These are phyloP conservation scores for Solanum peruvianum DNA, from an alignment of 257 asterid genomes.

Conservation along the genomic window DNA sequence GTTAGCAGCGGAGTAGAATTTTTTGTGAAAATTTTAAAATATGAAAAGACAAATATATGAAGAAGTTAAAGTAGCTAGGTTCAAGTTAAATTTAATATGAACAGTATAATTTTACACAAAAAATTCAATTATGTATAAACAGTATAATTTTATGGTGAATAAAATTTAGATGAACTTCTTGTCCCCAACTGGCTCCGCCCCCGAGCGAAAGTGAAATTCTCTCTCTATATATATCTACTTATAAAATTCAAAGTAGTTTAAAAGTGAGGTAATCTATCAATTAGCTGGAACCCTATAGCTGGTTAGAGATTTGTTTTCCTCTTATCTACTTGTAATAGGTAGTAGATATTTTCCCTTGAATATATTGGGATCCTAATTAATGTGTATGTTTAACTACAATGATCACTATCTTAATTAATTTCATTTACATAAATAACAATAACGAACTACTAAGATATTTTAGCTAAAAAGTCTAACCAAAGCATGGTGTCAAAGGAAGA, in stretches of 20 bases:
- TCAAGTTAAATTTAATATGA: too few relatives aligned
- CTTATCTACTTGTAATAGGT: not conserved
- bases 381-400: not conserved
- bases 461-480: not conserved
- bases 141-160: accelerated
- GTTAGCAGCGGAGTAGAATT: not conserved
- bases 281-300: not conserved
- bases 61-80: not conserved
- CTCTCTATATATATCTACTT: not conserved
- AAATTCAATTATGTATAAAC: too few relatives aligned
- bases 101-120: too few relatives aligned
- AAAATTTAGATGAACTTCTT: too few relatives aligned
- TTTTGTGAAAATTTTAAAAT: accelerated
- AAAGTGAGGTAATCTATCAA: not conserved
- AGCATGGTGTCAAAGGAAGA: not conserved
- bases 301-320: not conserved
- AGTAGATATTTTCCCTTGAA: not conserved
- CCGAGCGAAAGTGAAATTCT: not conserved
- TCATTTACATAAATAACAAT: not conserved
- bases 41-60: not conserved
- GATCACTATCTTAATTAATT: not conserved
- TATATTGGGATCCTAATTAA: not conserved
- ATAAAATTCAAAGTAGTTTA: not conserved
- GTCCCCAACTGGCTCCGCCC: accelerated
- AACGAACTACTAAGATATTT: not conserved